These are phyloP conservation scores for Dentiscutata heterogama DNA, from an alignment of 371 early-diverging fungal genomes.

Conservation along the genomic window DNA sequence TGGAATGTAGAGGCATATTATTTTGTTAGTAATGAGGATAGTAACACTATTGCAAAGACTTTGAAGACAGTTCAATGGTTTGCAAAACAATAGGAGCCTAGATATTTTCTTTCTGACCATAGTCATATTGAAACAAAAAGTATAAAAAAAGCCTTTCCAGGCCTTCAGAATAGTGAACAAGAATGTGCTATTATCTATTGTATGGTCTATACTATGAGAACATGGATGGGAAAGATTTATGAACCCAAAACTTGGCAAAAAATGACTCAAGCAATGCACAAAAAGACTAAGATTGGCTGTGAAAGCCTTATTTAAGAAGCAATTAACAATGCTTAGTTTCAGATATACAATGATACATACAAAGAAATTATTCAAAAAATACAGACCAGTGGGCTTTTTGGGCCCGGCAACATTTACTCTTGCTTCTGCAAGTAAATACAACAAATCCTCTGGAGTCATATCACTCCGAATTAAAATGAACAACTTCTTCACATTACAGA, in stretches of 20 bases:
- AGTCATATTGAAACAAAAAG: slow-evolving; percentile 1
- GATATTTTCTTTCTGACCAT: neutral
- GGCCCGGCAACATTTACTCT: neutral
- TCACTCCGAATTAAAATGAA: neutral
- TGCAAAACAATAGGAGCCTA: neutral
- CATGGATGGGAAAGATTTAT: slow-evolving; percentile 44
- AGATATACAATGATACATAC: slow-evolving; percentile 23
- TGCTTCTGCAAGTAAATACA: neutral
- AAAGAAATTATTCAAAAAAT: slow-evolving; percentile 16
- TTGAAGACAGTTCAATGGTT: neutral
- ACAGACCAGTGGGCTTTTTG: neutral
- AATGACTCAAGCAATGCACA: slow-evolving; percentile 43
- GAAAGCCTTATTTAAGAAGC: neutral
- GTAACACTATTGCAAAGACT: neutral
- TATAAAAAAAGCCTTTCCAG: slow-evolving; percentile 44
- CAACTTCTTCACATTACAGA: neutral
- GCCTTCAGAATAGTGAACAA: slow-evolving; percentile 27
- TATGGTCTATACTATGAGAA: slow-evolving; percentile 43
- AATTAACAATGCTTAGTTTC: slow-evolving; percentile 18
- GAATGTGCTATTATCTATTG: slow-evolving; percentile 45
- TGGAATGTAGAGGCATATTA: neutral
- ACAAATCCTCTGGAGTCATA: neutral
- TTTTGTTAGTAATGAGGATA: slow-evolving; percentile 2
- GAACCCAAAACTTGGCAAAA: slow-evolving; percentile 15
- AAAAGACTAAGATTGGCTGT: neutral